Base-by-base conservation (phyloP, 352 stramenopile species). In the Phytophthora pinifolia region DNA sequence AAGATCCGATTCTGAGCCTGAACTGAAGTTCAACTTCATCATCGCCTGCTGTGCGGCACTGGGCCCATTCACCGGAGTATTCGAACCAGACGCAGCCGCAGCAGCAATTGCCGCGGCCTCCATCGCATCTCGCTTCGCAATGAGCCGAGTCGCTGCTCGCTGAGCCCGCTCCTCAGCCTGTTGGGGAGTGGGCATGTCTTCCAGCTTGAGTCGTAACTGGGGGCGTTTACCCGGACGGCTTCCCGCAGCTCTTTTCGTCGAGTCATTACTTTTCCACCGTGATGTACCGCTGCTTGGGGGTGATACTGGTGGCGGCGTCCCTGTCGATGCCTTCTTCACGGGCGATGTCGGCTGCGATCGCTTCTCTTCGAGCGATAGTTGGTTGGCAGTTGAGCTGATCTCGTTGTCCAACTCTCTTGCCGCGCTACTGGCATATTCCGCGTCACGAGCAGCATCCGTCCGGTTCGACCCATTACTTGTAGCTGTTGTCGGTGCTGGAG, bases 121-220 rank as follows among this genome's bases (percentile, higher is more conserved):
- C 49, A 92, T 76, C 9, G 80, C 82, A 43, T 94, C 83, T 38
- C 84, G 76, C 18, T 83, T 81, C 0, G 83, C 79, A 46, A 94
- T 87, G 20, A 91, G 68, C 9, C 80, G 74, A 32, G 67, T 91
- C 8, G 84, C 83, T 17, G 80, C 80, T 39, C 81, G 77, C 25
- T 93, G 83, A 0, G 85, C 85, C 33, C 83, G 65, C 14, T 91
- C 77, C 61, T 94, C 85, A 2, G 85, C 85, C 70, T 94, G 80
- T 38, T 94, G 85, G 4, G 83, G 75, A 8, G 85, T 94, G 20
- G 85, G 85, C 85, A 94, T 94, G 30, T 92, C 83, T 62, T 94
- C 85, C 3, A 94, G 63, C 51, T 94, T 91, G 9, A 94, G 60
- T 9, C 81, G 74, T 33, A 94, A 55, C 29, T 80, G 70, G 15